phyloP scores from a whole-genome alignment of 176 grass and related monocot genomes.

The Avena sativa region DNA sequence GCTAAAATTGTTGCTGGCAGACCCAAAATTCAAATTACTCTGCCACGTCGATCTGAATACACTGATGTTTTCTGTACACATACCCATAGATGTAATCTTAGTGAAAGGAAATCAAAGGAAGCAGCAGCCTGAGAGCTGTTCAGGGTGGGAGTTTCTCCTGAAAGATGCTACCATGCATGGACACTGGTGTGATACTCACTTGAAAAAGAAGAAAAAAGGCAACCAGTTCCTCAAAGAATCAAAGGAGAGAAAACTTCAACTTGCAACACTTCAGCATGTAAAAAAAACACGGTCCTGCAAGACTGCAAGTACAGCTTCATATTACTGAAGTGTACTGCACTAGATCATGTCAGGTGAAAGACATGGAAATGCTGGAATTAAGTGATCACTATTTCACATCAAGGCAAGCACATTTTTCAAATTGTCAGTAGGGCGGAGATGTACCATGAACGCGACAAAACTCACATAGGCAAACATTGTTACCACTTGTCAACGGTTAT shows the following conservation, averaged over 20 bases:
- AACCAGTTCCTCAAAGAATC: no score
- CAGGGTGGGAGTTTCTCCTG: background rate
- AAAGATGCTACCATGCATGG: background rate
- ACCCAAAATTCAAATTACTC: background rate
- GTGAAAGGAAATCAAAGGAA: no score
- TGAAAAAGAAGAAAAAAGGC: background rate
- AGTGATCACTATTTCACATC: background rate
- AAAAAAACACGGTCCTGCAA: no score
- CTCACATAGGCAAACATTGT: background rate
- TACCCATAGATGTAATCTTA: no score
- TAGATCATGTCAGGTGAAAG: background rate
- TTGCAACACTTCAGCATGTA: no score
- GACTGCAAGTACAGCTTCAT: no score
- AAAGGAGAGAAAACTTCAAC: no score
- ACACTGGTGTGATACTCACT: background rate
- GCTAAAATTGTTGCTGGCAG: background rate
- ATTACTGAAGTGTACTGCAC: background rate
- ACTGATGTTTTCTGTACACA: background rate
- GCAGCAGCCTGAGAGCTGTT: background rate
- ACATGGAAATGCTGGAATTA: background rate
- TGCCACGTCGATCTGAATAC: background rate
- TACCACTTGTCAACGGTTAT: background rate
- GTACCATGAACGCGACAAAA: background rate
- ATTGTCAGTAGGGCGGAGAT: background rate
- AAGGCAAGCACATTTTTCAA: background rate